Evolutionary conservation across 164 flowering plant species (phyloP).

Genomic region (Warburgia ugandensis): DNA sequence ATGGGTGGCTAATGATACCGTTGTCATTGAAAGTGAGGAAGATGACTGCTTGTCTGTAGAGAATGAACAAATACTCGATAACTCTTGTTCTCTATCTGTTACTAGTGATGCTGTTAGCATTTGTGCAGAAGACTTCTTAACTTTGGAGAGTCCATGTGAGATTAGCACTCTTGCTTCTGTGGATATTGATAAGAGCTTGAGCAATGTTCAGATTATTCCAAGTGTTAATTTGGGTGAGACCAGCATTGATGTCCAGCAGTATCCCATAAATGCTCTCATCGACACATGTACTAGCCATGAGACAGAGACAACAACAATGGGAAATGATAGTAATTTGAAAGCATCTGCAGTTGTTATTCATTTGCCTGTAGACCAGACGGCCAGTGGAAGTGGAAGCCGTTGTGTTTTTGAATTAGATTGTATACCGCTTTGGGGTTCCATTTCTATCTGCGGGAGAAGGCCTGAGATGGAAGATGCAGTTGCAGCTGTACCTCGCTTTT

Average conservation of each 20-base stretch:
- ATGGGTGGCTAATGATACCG: too few species aligned
- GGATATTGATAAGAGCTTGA: constrained; percentile 32
- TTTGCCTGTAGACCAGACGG: constrained; percentile 32
- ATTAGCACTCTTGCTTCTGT: constrained; percentile 25
- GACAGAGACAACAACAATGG: too few species aligned
- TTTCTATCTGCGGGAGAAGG: constrained; percentile 70
- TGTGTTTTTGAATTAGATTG: constrained; percentile 56
- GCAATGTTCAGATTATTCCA: constrained; percentile 29
- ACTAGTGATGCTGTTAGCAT: constrained; percentile 64
- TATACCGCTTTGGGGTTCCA: constrained; percentile 75
- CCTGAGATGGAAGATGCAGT: constrained; percentile 93
- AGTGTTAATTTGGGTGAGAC: constrained; percentile 14
- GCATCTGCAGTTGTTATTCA: constrained; percentile 31
- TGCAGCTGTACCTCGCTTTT: constrained; percentile 49
- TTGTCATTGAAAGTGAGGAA: constrained; percentile 41
- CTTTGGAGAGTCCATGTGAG: constrained; percentile 31
- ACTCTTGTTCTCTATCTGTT: constrained; percentile 55
- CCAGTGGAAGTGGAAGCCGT: constrained; percentile 29
- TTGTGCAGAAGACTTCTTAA: constrained; percentile 52
- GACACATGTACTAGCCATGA: constrained; percentile 9
- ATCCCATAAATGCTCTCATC: constrained; percentile 20
- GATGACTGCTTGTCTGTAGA: constrained; percentile 51
- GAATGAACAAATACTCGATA: constrained; percentile 44
- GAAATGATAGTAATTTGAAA: constrained; percentile 25
- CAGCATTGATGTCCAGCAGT: too few species aligned